These are phyloP conservation scores for Macrotyloma uniflorum DNA, from an alignment of 306 rosid genomes.

Conservation along the genomic window DNA sequence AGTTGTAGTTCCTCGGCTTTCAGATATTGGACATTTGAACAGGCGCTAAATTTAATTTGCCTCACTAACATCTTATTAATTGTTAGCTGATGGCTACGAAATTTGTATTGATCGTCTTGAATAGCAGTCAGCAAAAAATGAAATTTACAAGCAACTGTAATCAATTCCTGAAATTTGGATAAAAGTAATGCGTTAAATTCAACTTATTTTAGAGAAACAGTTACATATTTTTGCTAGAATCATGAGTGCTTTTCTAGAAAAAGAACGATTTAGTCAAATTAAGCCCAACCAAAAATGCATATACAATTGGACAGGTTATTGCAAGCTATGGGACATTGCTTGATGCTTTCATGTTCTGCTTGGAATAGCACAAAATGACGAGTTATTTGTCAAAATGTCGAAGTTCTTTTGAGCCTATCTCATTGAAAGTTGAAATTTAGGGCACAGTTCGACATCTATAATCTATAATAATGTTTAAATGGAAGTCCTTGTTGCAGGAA, in stretches of 20 bases:
- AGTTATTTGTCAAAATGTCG: neutral
- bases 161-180: neutral
- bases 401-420: neutral
- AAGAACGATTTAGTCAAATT: neutral
- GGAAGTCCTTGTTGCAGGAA: no score
- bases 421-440: neutral
- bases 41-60: constrained; percentile 30
- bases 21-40: constrained; percentile 39
- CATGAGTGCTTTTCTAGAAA: neutral
- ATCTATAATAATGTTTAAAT: no score
- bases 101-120: constrained; percentile 8
- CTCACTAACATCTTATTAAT: neutral
- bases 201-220: neutral
- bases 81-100: neutral
- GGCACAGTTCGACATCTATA: neutral
- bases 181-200: neutral
- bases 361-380: neutral
- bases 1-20: constrained; percentile 73
- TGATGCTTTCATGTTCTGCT: neutral
- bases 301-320: neutral
- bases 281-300: neutral
- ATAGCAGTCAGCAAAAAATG: neutral
- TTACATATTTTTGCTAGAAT: neutral
- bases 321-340: neutral
- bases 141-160: neutral